Conservation (phyloP, 768 basidiomycete genomes). For the Holtermannia corniformis region DNA sequence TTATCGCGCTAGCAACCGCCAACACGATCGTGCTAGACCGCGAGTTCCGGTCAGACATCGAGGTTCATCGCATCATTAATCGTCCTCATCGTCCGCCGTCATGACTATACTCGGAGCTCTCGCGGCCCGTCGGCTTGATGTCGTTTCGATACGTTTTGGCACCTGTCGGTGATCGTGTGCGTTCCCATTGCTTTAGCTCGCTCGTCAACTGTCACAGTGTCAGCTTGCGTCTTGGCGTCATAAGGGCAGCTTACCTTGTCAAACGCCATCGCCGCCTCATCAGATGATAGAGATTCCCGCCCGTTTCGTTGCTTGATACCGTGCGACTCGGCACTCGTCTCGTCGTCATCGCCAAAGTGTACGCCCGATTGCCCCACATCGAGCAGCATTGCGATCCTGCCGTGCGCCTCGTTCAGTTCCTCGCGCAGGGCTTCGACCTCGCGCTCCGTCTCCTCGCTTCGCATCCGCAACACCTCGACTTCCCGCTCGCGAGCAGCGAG, state of each 20-base stretch:
- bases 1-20: neutral
- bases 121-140: too few relatives aligned
- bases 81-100: neutral
- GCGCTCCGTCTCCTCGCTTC: constrained; percentile 30
- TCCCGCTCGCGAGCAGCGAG: constrained; percentile 35
- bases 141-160: too few relatives aligned
- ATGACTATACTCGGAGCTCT: neutral
- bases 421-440: constrained; percentile 31
- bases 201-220: constrained; percentile 28
- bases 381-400: constrained; percentile 27
- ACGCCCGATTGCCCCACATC: constrained; percentile 14
- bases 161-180: constrained; percentile 17
- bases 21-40: neutral
- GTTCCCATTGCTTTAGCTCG: constrained; percentile 36
- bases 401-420: constrained; percentile 29
- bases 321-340: constrained; percentile 6
- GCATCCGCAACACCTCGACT: constrained; percentile 33
- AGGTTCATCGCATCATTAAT: neutral
- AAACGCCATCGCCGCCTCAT: constrained; percentile 34
- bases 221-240: constrained; percentile 1
- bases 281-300: constrained; percentile 12
- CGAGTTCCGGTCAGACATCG: neutral
- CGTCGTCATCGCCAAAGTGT: neutral
- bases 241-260: constrained; percentile 24
- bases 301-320: constrained; percentile 10